These are phyloP conservation scores for Backusella circina DNA, from an alignment of 192 early-diverging fungal species.

Conservation along the genomic window DNA sequence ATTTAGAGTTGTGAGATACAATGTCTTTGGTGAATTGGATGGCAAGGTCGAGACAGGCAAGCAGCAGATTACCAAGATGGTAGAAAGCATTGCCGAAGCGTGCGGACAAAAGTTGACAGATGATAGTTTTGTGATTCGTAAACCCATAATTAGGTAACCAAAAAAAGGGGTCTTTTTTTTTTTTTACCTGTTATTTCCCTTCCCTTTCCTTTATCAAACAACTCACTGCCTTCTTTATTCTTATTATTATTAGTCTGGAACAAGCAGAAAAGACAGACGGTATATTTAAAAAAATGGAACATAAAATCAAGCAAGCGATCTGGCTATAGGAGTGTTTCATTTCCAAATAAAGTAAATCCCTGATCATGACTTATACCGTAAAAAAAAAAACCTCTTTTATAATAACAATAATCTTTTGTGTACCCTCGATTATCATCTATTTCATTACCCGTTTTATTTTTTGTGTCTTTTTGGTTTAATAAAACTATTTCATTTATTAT, in stretches of 20 bases:
- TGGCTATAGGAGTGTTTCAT: conserved; percentile 33
- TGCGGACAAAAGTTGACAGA: conserved; percentile 19
- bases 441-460: neutral
- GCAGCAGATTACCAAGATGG: conserved; percentile 34
- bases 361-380: neutral
- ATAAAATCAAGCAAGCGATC: conserved; percentile 38
- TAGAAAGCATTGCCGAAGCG: conserved; percentile 23
- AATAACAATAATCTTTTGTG: neutral
- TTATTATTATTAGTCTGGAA: conserved; percentile 24
- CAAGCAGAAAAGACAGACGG: conserved; percentile 38
- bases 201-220: too few species aligned
- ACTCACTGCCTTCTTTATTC: neutral
- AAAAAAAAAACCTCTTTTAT: neutral
- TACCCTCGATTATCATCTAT: neutral
- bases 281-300: conserved; percentile 37
- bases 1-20: conserved; percentile 40
- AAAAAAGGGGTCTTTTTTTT: too few species aligned
- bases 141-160: conserved; percentile 38
- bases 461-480: neutral
- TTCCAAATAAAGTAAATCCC: neutral
- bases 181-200: neutral
- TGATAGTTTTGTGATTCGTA: conserved; percentile 24
- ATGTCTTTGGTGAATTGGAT: conserved; percentile 35
- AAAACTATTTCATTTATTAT: neutral
- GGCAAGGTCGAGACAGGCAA: conserved; percentile 23